Conservation (phyloP, 129 eudicot species). For the Lonicera japonica region DNA sequence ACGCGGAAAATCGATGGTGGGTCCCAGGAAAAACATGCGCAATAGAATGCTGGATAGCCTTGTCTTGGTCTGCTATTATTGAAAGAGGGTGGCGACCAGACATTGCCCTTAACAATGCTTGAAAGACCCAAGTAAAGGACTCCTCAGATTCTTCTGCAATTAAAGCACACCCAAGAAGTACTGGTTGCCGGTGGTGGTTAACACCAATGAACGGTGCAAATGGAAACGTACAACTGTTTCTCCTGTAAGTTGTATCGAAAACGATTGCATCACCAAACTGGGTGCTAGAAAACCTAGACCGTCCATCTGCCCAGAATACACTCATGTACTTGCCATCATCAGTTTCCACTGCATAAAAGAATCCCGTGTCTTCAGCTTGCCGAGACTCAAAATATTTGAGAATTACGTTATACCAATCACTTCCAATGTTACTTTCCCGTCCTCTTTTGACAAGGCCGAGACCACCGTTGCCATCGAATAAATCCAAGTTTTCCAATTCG, state of each 20-base stretch:
- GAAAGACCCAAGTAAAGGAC: constrained; percentile 72
- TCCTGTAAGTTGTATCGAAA: constrained; percentile 63
- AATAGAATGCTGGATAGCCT: constrained; percentile 51
- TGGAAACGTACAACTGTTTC: constrained; percentile 49
- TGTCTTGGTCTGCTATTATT: constrained; percentile 71
- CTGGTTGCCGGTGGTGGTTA: constrained; percentile 80
- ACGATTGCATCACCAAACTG: constrained; percentile 77
- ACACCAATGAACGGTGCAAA: constrained; percentile 67
- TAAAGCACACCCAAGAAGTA: constrained; percentile 79
- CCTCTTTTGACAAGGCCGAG: constrained; percentile 56
- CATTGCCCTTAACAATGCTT: constrained; percentile 76
- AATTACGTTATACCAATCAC: constrained; percentile 49
- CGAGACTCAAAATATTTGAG: constrained; percentile 65
- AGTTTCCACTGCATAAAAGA: constrained; percentile 62
- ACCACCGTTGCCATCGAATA: constrained; percentile 64
- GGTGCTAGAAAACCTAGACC: constrained; percentile 65
- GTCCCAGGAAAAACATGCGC: constrained; percentile 69
- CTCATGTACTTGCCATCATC: constrained; percentile 59
- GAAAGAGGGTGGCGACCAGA: constrained; percentile 63
- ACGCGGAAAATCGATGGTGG: constrained; percentile 75
- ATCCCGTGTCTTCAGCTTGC: constrained; percentile 79
- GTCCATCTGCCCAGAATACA: constrained; percentile 78
- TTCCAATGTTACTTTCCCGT: constrained; percentile 47
- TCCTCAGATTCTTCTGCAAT: constrained; percentile 76
- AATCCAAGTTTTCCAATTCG: constrained; percentile 67